phyloP scores from a whole-genome alignment of 352 stramenopile genomes.

The Blastocystis sp. region DNA sequence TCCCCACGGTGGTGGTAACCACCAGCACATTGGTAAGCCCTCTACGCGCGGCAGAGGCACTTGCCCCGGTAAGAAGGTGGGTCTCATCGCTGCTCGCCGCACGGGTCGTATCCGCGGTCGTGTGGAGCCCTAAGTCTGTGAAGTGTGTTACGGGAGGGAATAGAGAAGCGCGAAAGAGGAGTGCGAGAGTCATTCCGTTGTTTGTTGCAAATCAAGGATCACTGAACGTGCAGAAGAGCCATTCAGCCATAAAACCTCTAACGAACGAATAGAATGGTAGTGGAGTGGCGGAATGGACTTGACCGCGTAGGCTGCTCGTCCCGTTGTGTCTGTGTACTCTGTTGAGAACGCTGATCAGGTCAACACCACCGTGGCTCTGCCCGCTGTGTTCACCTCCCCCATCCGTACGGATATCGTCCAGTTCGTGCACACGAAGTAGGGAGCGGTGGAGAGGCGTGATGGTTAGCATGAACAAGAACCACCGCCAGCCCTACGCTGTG shows the following conservation, averaged over 20 bases:
- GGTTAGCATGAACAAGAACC: conserved; percentile 93
- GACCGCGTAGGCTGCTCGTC: conserved; percentile 78
- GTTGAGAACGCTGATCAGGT: conserved; percentile 79
- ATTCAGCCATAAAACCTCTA: conserved; percentile 39
- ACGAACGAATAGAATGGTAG: conserved; percentile 31
- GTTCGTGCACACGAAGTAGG: conserved; percentile 92
- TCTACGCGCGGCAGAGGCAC: too few species aligned
- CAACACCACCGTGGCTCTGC: conserved; percentile 83
- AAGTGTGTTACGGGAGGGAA: neutral
- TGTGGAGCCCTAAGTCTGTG: neutral
- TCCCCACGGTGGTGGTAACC: too few species aligned
- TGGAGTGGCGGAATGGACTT: neutral
- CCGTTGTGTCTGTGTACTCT: conserved; percentile 90
- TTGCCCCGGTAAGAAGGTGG: too few species aligned
- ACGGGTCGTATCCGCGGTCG: neutral
- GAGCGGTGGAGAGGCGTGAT: neutral
- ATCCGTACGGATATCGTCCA: conserved; percentile 97
- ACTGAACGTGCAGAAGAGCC: neutral
- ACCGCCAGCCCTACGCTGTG: conserved; percentile 95
- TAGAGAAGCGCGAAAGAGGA: neutral
- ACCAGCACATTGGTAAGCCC: too few species aligned
- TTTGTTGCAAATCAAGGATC: neutral
- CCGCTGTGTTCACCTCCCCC: conserved; percentile 90
- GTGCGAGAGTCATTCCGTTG: neutral
- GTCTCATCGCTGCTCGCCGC: too few species aligned